phyloP scores from a whole-genome alignment of 1,284 basidiomycete species.

The Papiliotrema flavescens region DNA sequence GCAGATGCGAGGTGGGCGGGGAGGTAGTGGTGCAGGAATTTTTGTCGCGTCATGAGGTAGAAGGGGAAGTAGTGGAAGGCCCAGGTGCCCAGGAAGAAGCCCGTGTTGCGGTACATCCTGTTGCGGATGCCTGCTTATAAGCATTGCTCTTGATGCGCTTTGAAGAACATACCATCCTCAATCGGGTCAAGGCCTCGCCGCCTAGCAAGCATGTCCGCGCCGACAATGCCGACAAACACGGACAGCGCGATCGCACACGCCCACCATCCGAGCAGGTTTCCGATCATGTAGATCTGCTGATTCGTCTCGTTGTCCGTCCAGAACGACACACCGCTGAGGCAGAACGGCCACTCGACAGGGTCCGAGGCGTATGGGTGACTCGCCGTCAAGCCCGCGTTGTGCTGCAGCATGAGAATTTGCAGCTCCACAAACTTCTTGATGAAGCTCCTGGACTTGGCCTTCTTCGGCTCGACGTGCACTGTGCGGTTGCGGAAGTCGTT shows the following conservation, averaged over 20 bases:
- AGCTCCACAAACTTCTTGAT: constrained; percentile 92
- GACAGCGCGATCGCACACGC: constrained; percentile 77
- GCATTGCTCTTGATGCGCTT: background rate
- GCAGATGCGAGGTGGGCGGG: constrained; percentile 90
- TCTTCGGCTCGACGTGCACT: constrained; percentile 57
- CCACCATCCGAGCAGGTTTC: constrained; percentile 96
- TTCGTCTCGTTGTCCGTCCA: constrained; percentile 84
- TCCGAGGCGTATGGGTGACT: constrained; percentile 92
- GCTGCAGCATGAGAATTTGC: constrained; percentile 92
- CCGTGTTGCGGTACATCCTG: constrained; percentile 87
- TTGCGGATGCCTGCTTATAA: constrained; percentile 65
- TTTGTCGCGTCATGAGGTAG: constrained; percentile 95
- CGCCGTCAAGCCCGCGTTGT: constrained; percentile 92
- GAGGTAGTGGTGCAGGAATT: constrained; percentile 97
- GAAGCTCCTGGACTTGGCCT: constrained; percentile 79
- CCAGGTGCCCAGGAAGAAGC: constrained; percentile 95
- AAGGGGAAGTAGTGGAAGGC: constrained; percentile 95
- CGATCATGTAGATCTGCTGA: constrained; percentile 94
- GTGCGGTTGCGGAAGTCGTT: constrained; percentile 59
- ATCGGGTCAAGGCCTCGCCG: constrained; percentile 81
- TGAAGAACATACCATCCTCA: constrained; percentile 73
- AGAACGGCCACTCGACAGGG: constrained; percentile 98
- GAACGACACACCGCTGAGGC: constrained; percentile 92
- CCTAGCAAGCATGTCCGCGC: constrained; percentile 82
- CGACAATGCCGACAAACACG: constrained; percentile 83